Percentiles rank a stretch among this genome's conserved stretches.
Conservation (phyloP, 192 early-diverging fungal genomes). For the Dissophora ornata region DNA sequence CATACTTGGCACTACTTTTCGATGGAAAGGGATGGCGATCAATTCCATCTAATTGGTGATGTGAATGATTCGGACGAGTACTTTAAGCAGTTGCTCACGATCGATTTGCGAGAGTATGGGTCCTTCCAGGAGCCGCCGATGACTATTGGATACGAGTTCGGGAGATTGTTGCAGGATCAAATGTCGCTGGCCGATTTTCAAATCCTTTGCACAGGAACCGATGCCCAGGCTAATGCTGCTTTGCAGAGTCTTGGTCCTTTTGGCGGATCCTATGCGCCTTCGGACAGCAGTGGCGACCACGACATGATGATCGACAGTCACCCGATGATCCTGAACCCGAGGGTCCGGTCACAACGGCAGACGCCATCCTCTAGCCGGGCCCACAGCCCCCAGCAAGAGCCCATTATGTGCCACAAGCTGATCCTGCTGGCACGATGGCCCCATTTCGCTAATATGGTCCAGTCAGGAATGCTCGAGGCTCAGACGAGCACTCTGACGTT, state of each 20-base stretch:
- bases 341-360: conserved; percentile 17
- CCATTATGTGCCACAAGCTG: conserved; percentile 67
- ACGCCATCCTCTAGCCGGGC: conserved; percentile 54
- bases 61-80: conserved; percentile 71
- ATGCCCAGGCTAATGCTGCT: conserved; percentile 20
- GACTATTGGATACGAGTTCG: conserved; percentile 61
- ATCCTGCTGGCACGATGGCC: conserved; percentile 73
- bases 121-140: conserved; percentile 62
- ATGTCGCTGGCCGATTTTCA: conserved; percentile 52
- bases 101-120: conserved; percentile 70
- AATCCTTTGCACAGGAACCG: conserved; percentile 43
- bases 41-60: conserved; percentile 68
- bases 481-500: conserved; percentile 55
- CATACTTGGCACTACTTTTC: conserved; percentile 71
- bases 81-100: conserved; percentile 59
- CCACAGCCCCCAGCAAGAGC: conserved; percentile 44
- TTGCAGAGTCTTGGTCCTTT: conserved; percentile 4
- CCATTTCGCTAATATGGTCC: conserved; percentile 64
- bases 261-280: conserved; percentile 19
- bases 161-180: conserved; percentile 56
- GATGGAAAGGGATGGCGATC: conserved; percentile 61
- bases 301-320: conserved; percentile 49
- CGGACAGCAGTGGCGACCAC: conserved; percentile 33
- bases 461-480: conserved; percentile 69
- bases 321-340: conserved; percentile 18